phyloP scores from a whole-genome alignment of 371 early-diverging fungal species.

The Lichtheimia ornata region DNA sequence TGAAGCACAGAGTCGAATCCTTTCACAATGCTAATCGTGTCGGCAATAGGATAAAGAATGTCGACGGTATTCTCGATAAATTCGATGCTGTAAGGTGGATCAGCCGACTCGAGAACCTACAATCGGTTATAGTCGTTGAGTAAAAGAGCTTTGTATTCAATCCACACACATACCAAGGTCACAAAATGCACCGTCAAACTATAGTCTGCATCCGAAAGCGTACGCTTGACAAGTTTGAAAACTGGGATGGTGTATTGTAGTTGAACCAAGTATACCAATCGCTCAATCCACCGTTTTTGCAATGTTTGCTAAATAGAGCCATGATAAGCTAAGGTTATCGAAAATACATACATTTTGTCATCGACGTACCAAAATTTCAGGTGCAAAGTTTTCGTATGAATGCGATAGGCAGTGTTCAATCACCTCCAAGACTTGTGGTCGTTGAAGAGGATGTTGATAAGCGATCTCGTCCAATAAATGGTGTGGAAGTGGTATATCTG shows the following conservation, averaged over 20 bases:
- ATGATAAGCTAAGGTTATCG: background rate
- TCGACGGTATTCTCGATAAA: constrained; percentile 52
- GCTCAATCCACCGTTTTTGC: constrained; percentile 65
- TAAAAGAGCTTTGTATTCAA: background rate
- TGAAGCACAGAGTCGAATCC: constrained; percentile 7
- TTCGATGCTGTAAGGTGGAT: constrained; percentile 45
- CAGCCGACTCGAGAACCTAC: constrained; percentile 46
- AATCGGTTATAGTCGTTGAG: background rate
- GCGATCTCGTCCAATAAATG: constrained; percentile 73
- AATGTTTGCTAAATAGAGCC: constrained; percentile 49
- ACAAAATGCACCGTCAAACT: constrained; percentile 63
- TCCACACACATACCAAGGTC: constrained; percentile 32
- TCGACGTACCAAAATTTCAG: constrained; percentile 53
- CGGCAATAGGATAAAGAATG: constrained; percentile 48
- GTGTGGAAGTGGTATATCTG: constrained; percentile 60
- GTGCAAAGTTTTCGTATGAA: constrained; percentile 45
- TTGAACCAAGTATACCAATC: constrained; percentile 65
- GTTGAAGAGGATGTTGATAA: constrained; percentile 63
- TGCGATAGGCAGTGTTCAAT: constrained; percentile 43
- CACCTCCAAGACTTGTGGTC: constrained; percentile 60
- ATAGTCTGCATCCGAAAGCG: constrained; percentile 53
- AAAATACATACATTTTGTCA: background rate
- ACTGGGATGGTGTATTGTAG: constrained; percentile 63
- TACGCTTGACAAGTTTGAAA: constrained; percentile 51
- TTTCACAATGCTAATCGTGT: constrained; percentile 32